Base-by-base conservation (phyloP, 1,284 basidiomycete species). In the Porogramme epimiltina region DNA sequence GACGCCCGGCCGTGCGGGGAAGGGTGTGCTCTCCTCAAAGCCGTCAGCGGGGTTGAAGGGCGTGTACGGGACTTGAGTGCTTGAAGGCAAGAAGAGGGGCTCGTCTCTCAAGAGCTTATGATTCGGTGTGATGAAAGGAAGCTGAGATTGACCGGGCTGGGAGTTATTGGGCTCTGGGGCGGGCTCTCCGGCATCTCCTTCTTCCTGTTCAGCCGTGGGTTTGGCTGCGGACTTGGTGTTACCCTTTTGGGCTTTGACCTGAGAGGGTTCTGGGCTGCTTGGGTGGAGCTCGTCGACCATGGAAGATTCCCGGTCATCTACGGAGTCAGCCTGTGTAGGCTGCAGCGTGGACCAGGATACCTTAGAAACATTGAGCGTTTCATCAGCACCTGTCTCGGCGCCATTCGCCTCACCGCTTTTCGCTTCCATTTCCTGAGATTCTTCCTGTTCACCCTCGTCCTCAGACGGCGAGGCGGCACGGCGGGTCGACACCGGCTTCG, bases 281-380 rank as follows among this genome's bases (percentile, higher is more conserved):
- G 74, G 65, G 41, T 59, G 62, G 16, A 76, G 57, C 59, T 78
- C 72, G 49, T 79, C 77, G 40, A 71, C 8, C 54, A 61, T 65
- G 4, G 64, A 50, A 13, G 67, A 62, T 15, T 63, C 60, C 8
- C 47, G 49, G 4, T 64, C 62, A 15, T 53, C 54, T 10, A 56
- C 42, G 6, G 61, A 57, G 34, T 60, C 57, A 8, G 49, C 41
- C 31, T 54, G 51, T 11, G 51, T 48, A 25, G 48, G 47, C 2
- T 49, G 50, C 10, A 64, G 49, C 6, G 56, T 54, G 3, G 62
- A 57, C 68, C 68, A 68, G 16, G 65, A 58, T 1, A 55, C 55
- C 34, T 50, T 51, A 13, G 56, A 51, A 22, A 44, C 45, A 4
- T 42, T 52, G 2, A 49, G 54, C 4, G 51, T 54, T 2, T 51